Percentiles rank a stretch among this genome's conserved stretches.
phyloP scores from a whole-genome alignment of 257 asterid genomes.

The Ajuga chamaepitys region DNA sequence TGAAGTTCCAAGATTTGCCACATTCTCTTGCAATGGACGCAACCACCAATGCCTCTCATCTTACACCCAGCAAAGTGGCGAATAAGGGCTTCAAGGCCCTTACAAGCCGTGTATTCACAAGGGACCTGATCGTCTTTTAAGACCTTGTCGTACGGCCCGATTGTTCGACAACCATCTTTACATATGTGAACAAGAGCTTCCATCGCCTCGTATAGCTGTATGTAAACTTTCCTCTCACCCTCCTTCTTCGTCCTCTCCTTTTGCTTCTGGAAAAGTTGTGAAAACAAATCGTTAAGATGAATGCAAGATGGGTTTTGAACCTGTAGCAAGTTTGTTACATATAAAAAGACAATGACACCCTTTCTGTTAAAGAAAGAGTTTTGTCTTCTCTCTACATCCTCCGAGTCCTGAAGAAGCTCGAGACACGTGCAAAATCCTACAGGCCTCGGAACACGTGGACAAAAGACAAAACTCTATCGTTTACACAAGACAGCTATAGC shows the following conservation, averaged over 20 bases:
- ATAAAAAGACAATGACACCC: too few species aligned
- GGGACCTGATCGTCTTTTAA: constrained; percentile 41
- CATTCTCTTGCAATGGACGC: constrained; percentile 83
- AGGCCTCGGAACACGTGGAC: too few species aligned
- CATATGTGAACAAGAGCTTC: constrained; percentile 89
- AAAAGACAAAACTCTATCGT: too few species aligned
- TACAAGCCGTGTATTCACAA: constrained; percentile 59
- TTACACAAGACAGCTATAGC: too few species aligned
- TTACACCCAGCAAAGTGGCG: constrained; percentile 81
- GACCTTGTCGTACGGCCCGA: constrained; percentile 65
- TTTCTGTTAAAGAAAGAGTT: too few species aligned
- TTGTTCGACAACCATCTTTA: constrained; percentile 76
- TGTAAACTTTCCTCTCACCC: constrained; percentile 43
- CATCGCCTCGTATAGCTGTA: constrained; percentile 78
- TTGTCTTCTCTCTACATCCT: too few species aligned
- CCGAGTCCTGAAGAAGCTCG: too few species aligned
- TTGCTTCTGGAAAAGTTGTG: constrained; percentile 26
- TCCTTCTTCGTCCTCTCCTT: constrained; percentile 46
- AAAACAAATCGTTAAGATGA: neutral
- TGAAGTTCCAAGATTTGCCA: constrained; percentile 82
- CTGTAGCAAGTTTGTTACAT: too few species aligned
- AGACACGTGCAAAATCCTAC: too few species aligned
- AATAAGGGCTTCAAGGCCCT: constrained; percentile 57
- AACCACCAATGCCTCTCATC: constrained; percentile 63
- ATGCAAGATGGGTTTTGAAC: too few species aligned